phyloP scores from a whole-genome alignment of 1,139 yeast genomes.

The Cylindricascospora bacillispora region DNA sequence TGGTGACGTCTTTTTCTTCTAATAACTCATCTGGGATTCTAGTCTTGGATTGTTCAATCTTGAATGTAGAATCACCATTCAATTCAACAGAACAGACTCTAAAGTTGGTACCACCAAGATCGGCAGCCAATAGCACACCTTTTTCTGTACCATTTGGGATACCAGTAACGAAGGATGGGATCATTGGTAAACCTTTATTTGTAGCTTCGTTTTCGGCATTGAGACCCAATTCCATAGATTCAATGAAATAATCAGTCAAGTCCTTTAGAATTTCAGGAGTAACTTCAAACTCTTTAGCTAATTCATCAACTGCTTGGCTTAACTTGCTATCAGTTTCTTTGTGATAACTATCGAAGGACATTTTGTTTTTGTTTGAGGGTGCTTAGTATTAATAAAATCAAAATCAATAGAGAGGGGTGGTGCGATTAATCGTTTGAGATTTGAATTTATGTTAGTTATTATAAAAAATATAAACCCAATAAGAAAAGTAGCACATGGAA shows the following conservation, averaged over 20 bases:
- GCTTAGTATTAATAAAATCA: too few species aligned
- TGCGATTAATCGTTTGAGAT: background rate
- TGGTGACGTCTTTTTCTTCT: constrained; percentile 31
- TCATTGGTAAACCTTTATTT: constrained; percentile 57
- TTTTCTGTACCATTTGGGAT: constrained; percentile 73
- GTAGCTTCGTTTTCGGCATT: constrained; percentile 24
- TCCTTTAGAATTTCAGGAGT: constrained; percentile 38
- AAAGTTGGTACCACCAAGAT: constrained; percentile 80
- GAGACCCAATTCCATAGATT: constrained; percentile 54
- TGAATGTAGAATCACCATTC: constrained; percentile 70
- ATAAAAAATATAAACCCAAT: background rate
- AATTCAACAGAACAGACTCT: constrained; percentile 76
- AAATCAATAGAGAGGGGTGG: too few species aligned
- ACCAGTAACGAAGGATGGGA: constrained; percentile 70
- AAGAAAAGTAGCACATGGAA: background rate
- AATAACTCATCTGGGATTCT: constrained; percentile 64
- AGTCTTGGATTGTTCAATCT: constrained; percentile 57
- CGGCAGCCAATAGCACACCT: constrained; percentile 71
- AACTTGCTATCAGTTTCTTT: constrained; percentile 16
- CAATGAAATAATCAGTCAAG: constrained; percentile 51
- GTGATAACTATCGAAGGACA: constrained; percentile 23
- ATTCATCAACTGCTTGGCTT: constrained; percentile 31
- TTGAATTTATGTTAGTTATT: background rate
- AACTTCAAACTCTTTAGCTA: constrained; percentile 45
- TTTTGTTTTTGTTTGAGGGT: constrained; percentile 3